Evolutionary conservation across 2,329 filamentous ascomycete genomes (phyloP).

Genomic region (Ophiostoma quercus): DNA sequence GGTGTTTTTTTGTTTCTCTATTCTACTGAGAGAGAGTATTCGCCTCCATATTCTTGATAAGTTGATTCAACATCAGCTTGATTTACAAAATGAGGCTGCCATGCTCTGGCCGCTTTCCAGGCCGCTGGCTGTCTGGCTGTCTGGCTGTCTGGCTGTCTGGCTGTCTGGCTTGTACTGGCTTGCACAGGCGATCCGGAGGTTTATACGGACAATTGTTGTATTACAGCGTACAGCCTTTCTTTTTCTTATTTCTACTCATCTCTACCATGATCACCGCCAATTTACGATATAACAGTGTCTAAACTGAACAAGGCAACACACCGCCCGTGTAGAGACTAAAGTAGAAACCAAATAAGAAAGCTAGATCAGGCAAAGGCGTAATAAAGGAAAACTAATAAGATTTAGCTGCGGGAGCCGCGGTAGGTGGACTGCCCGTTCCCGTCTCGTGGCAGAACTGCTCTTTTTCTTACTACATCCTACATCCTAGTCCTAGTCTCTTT

Average conservation of each 20-base stretch:
- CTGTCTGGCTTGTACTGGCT: background rate
- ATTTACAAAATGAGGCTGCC: no score
- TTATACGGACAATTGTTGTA: background rate
- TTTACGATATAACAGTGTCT: background rate
- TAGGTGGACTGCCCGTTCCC: conserved; percentile 1
- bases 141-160: no score
- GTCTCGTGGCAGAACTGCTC: background rate
- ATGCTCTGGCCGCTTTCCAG: background rate
- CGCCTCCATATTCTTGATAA: background rate
- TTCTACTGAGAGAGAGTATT: no score
- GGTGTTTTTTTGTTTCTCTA: background rate
- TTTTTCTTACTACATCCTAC: background rate
- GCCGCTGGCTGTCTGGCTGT: background rate
- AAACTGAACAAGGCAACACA: background rate
- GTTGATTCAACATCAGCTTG: no score
- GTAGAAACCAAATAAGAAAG: no score
- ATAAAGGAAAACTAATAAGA: no score
- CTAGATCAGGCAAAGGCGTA: no score
- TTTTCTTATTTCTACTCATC: no score
- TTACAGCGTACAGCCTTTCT: background rate
- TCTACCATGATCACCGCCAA: background rate
- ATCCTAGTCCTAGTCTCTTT: background rate
- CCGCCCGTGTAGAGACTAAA: no score
- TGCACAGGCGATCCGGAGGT: background rate
- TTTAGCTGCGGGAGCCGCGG: background rate